Evolutionary conservation across 306 rosid species (phyloP), one percentile per base, ranked within the genome.

Genomic region (Arachis hypogaea): DNA sequence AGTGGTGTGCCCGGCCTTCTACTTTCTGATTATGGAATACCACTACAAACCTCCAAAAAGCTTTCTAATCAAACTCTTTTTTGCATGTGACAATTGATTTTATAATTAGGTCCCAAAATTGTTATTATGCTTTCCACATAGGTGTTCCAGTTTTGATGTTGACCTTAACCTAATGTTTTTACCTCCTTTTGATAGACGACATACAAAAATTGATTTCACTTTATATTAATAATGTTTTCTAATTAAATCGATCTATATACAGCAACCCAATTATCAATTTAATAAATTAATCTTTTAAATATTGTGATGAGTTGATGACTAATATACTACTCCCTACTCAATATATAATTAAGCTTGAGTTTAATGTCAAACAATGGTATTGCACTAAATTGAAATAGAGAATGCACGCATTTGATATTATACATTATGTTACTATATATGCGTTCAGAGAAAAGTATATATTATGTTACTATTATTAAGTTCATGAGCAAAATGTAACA

Each of bases 151-250:
- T 71, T 68, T 59, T 62, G 88, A 82, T 72, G 82, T 67, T 40
- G 85, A 89, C 89, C 44, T 59, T 62, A 68, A 82, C 88, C 93
- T 77, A 84, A 84, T 64, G 58, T 50, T 38, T 63, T 68, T 50
- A 63, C 52, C 45, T 10, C 45, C 77, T 33, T 36, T 50, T 33
- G 29, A 76, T 42, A 28, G 60, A 59, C 33, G 73, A 63, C 79
- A 64, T 36, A 40, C 11, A 58, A 56, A 67, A 59, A 47, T 43
- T 47, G 10, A 46, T 64, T 69, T 77, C 3, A 60, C 73, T 64
- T 29, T 63, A 52, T 18, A 22, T 50, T 22, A 60, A 6, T 33
- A 28, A 51, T 33, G 22, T 12, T 4, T 72, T 74, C 64, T 63
- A 46, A 65, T 33, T 2, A 33, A 33, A 33, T 2, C 38, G 38